Evolutionary conservation across 305 asterid species (phyloP).

Genomic region (Fraxinus nigra): DNA sequence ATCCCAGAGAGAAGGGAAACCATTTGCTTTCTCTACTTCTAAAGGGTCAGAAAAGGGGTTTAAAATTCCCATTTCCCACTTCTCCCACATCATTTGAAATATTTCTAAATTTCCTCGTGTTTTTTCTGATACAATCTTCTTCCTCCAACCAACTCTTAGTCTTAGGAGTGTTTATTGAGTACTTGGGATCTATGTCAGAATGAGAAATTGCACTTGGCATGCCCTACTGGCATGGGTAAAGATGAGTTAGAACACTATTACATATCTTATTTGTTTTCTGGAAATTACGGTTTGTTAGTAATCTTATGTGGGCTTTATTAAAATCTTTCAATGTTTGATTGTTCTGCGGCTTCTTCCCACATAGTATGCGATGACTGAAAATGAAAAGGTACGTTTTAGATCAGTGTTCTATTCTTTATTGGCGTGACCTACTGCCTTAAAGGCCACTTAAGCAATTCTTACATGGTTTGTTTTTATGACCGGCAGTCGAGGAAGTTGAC

Average conservation of each 20-base stretch:
- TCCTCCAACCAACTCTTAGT: not conserved
- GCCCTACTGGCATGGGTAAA: not conserved
- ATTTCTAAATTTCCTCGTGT: not conserved
- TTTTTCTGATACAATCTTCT: not conserved
- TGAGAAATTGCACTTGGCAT: not conserved
- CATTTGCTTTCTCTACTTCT: not conserved
- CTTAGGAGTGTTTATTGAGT: not conserved
- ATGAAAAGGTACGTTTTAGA: not conserved
- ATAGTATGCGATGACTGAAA: not conserved
- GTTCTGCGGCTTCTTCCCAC: not conserved
- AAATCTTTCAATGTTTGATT: not conserved
- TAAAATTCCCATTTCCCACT: not conserved
- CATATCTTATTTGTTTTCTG: not conserved
- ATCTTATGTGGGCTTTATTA: not conserved
- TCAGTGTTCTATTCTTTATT: not conserved
- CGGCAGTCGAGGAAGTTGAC: not conserved
- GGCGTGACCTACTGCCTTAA: not conserved
- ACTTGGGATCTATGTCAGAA: not conserved
- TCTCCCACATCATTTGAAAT: not conserved
- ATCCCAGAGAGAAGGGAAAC: not conserved
- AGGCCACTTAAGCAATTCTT: not conserved
- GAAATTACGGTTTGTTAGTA: not conserved
- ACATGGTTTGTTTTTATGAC: not conserved
- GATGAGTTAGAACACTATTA: not conserved
- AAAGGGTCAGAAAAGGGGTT: not conserved